A percentile compares a stretch with the other conserved stretches of the same genome.
Conservation (phyloP, 2,329 filamentous ascomycete genomes). For the Alternaria triticina region DNA sequence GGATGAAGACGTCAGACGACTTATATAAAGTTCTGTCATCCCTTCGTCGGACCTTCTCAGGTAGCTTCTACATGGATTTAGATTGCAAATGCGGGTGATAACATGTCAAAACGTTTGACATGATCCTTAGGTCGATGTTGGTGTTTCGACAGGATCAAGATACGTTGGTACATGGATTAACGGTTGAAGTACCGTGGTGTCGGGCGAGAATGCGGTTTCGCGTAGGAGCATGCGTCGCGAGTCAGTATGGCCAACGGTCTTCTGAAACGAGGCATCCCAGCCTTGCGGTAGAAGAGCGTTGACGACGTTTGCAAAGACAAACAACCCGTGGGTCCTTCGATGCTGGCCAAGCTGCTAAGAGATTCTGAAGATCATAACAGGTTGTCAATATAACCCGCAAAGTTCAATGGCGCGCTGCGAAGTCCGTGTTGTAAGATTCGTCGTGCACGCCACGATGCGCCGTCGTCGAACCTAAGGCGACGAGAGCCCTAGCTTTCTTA, state of each 20-base stretch:
- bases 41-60: not conserved
- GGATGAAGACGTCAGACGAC: slow-evolving; percentile 9
- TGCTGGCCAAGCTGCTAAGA: not conserved
- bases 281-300: slow-evolving; percentile 2
- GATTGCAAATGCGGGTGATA: slow-evolving; percentile 10
- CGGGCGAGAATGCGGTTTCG: slow-evolving; percentile 12
- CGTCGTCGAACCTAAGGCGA: not conserved
- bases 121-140: slow-evolving; percentile 18
- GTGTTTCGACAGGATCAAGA: slow-evolving; percentile 22
- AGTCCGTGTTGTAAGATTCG: not conserved
- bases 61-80: slow-evolving; percentile 14
- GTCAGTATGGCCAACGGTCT: not conserved
- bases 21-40: slow-evolving; percentile 15
- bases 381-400: not conserved
- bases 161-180: slow-evolving; percentile 17
- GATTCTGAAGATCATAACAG: not conserved
- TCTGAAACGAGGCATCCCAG: slow-evolving; percentile 1
- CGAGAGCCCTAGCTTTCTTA: not conserved
- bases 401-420: not conserved
- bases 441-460: not conserved
- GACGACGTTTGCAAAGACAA: slow-evolving; percentile 30
- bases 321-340: not conserved
- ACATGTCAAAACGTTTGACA: slow-evolving; percentile 17
- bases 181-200: slow-evolving; percentile 17
- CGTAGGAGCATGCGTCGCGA: not conserved